Conservation (phyloP, 371 early-diverging fungal genomes). For the Syncephalastrum monosporum region DNA sequence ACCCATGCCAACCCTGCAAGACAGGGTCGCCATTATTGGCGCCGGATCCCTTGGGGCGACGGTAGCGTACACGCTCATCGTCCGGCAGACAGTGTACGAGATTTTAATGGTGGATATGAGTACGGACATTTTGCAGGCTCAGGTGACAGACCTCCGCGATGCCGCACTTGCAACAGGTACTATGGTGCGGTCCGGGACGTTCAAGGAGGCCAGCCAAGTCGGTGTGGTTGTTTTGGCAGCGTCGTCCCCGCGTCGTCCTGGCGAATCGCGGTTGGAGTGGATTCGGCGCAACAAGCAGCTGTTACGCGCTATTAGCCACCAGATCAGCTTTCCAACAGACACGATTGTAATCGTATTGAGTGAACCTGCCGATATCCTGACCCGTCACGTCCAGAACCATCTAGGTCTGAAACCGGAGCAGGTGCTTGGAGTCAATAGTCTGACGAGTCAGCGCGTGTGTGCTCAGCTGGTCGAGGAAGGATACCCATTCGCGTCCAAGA, state of each 20-base stretch:
- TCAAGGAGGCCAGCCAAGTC: conserved; percentile 53
- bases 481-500: background rate
- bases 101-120: conserved; percentile 70
- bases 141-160: conserved; percentile 74
- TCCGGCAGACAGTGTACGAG: conserved; percentile 54
- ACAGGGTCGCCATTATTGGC: conserved; percentile 60
- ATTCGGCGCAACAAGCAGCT: conserved; percentile 72
- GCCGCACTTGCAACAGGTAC: conserved; percentile 58
- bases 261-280: conserved; percentile 43
- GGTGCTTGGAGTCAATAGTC: conserved; percentile 79
- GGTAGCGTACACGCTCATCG: conserved; percentile 66
- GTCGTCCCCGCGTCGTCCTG: conserved; percentile 8
- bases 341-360: conserved; percentile 68
- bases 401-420: conserved; percentile 66
- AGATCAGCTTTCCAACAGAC: conserved; percentile 65
- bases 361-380: conserved; percentile 81
- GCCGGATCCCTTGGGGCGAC: conserved; percentile 73
- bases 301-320: conserved; percentile 59
- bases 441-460: conserved; percentile 54
- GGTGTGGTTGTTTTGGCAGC: conserved; percentile 28
- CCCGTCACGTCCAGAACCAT: conserved; percentile 68
- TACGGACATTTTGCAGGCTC: conserved; percentile 60
- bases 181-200: conserved; percentile 54
- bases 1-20: no score
- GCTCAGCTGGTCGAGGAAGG: conserved; percentile 40